Evolutionary conservation across 257 asterid genomes (phyloP).

Genomic region (Eucommia ulmoides): DNA sequence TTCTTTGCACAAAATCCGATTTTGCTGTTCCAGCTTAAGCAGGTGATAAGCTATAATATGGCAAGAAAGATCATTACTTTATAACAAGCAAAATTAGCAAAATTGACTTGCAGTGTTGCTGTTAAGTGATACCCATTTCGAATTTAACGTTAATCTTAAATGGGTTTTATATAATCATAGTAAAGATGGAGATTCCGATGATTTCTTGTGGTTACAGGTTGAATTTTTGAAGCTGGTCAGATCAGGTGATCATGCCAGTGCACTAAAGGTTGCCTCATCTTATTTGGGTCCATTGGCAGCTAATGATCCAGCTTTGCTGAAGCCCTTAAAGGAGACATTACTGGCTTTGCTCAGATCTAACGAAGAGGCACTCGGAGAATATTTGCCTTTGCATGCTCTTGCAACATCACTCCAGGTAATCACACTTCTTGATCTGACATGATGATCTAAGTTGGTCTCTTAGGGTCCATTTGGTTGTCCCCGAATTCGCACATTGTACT

Average conservation of each 20-base stretch:
- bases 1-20: conserved; percentile 63
- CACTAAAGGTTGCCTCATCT: conserved; percentile 72
- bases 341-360: conserved; percentile 63
- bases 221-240: conserved; percentile 75
- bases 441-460: too few relatives aligned
- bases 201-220: conserved; percentile 53
- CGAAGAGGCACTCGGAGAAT: conserved; percentile 50
- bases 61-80: too few relatives aligned
- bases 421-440: too few relatives aligned
- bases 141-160: too few relatives aligned
- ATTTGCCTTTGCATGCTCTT: conserved; percentile 58
- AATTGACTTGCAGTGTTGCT: too few relatives aligned
- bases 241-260: conserved; percentile 67
- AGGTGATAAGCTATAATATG: too few relatives aligned
- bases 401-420: conserved; percentile 97
- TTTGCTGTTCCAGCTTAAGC: conserved; percentile 83
- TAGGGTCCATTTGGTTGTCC: too few relatives aligned
- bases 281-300: conserved; percentile 96
- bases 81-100: too few relatives aligned
- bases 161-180: too few relatives aligned
- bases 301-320: conserved; percentile 55
- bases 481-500: too few relatives aligned
- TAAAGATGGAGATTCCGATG: too few relatives aligned
- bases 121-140: too few relatives aligned
- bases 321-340: conserved; percentile 84